A percentile compares a stretch with the other conserved stretches of the same genome.
phyloP scores from a whole-genome alignment of 495 filamentous ascomycete species.

The Elasticomyces elasticus region DNA sequence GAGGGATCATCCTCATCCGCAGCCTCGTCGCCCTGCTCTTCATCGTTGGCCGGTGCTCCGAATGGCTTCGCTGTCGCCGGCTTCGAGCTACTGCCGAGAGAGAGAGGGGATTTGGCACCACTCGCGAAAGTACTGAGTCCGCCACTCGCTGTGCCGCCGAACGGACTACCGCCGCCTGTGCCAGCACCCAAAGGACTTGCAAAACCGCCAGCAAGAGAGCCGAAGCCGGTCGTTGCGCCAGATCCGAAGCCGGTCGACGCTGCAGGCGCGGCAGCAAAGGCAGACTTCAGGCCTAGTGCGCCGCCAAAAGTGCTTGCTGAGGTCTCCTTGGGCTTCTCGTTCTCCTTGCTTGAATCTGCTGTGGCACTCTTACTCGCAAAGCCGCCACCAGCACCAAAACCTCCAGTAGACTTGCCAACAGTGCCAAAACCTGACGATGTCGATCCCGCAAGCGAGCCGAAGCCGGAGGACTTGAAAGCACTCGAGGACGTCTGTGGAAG shows the following conservation, averaged over 20 bases:
- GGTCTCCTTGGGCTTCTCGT: not conserved
- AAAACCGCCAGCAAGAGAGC: slow-evolving; percentile 26
- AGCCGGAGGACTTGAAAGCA: slow-evolving; percentile 44
- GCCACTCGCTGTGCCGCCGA: slow-evolving; percentile 27
- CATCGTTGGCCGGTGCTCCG: slow-evolving; percentile 45
- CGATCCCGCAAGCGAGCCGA: slow-evolving; percentile 41
- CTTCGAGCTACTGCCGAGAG: slow-evolving; percentile 40
- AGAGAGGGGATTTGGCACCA: slow-evolving; percentile 41
- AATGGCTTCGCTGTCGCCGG: slow-evolving; percentile 56
- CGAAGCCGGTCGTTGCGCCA: slow-evolving; percentile 36
- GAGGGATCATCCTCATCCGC: slow-evolving; percentile 42
- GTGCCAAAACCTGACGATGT: slow-evolving; percentile 46
- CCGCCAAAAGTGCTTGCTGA: slow-evolving; percentile 19
- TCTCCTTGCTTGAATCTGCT: slow-evolving; percentile 1
- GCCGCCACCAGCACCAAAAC: slow-evolving; percentile 20
- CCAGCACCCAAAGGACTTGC: slow-evolving; percentile 21
- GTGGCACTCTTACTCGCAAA: slow-evolving; percentile 8
- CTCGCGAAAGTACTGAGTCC: slow-evolving; percentile 58
- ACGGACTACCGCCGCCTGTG: slow-evolving; percentile 2
- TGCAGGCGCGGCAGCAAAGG: slow-evolving; percentile 1
- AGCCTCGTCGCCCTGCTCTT: slow-evolving; percentile 40
- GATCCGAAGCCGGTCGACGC: slow-evolving; percentile 25
- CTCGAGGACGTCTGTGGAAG: slow-evolving; percentile 36
- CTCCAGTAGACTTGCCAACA: slow-evolving; percentile 34
- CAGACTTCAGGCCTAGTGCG: slow-evolving; percentile 16